Evolutionary conservation across 2,329 filamentous ascomycete species (phyloP), one percentile per base, ranked within the genome.

Genomic region (Sporothrix humicola): DNA sequence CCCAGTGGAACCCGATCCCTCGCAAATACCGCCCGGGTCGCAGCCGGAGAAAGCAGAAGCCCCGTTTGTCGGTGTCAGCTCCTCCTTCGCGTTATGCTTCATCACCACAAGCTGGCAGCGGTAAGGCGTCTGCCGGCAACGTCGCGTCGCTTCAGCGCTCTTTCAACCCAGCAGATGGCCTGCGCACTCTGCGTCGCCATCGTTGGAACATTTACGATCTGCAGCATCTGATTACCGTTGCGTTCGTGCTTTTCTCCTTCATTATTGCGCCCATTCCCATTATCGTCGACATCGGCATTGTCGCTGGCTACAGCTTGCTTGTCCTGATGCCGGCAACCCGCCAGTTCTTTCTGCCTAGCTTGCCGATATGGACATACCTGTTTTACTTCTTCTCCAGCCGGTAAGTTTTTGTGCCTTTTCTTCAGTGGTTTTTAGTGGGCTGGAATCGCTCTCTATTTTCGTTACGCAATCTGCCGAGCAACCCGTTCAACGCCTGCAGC

Each of bases 301-400:
- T 93, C 15, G 86, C 91, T 1, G 85, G 89, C 71, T 86, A 95
- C 75, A 85, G 92, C 74, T 85, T 90, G 77, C 89, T 94, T 46
- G 85, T 97, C 54, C 85, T 95, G 61, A 88, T 97, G 82, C 95
- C 95, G 7, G 87, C 93, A 69, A 97, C 95, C 3, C 88, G 93
- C 76, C 95, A 98, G 81, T 97, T 98, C 82, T 94, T 97, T 81
- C 86, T 97, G 58, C 95, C 95, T 10, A 94, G 94, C 71, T 86
- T 96, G 74, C 92, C 93, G 7, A 93, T 97, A 76, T 91, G 93
- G 82, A 91, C 90, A 31, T 98, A 95, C 89, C 86, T 98, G 56
- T 85, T 98, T 68, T 93, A 97, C 81, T 98, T 97, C 84, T 97
- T 96, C 82, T 91, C 92, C 76, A 96, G 93, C 86, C 92, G 95